Base-by-base conservation (phyloP, 176 grass and related monocot genomes). In the Coix lacrymajobi region DNA sequence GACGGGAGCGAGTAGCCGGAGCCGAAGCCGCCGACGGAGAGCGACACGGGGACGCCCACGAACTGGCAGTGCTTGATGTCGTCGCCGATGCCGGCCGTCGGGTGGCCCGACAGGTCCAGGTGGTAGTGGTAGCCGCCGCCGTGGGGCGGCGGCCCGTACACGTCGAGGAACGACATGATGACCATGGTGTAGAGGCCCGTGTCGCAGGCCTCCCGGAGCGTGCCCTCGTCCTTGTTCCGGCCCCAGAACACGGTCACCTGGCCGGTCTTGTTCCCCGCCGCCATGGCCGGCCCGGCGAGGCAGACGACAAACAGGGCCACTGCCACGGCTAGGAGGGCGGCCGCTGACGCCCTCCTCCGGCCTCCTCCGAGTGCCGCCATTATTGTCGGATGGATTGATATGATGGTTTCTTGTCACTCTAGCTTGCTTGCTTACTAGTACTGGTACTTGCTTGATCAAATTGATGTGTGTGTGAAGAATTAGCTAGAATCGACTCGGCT, bases 41-140 rank as follows among this genome's bases (percentile, higher is more conserved):
- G 78, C 2, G 65, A 56, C 0, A 69, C 44, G 0, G 48, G 64
- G 3, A 69, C 14, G 45, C 65, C 39, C 0, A 6, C 30, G 38
- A 3, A 64, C 76, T 78, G 76, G 76, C 76, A 78, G 75, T 78
- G 75, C 75, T 80, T 80, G 78, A 80, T 26, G 78, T 80, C 78
- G 20, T 36, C 78, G 45, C 78, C 78, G 78, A 80, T 0, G 63
- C 31, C 31, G 78, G 44, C 78, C 13, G 51, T 1, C 0, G 78
- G 44, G 78, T 80, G 78, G 31, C 78, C 78, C 2, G 78, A 80
- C 3, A 80, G 20, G 78, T 80, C 31, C 13, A 69, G 78, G 30
- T 10, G 8, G 78, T 49, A 52, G 14, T 3, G 17, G 37, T 38
- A 7, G 63, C 78, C 79, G 33, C 41, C 34, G 34, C 34, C n/a